These are phyloP conservation scores for Eucalyptus albens DNA, from an alignment of 345 rosid genomes.

Conservation along the genomic window DNA sequence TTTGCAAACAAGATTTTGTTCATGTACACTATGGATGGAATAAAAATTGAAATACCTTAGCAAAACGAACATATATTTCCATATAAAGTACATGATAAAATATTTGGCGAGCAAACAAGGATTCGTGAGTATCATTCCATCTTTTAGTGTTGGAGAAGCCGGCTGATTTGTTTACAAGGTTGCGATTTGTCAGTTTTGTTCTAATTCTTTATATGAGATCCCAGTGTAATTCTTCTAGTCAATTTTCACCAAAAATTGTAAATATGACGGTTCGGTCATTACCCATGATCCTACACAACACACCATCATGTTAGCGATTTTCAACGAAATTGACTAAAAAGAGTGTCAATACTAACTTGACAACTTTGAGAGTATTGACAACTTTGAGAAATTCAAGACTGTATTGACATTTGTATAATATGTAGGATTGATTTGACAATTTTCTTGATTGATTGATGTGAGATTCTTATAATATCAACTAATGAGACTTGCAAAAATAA, in stretches of 20 bases:
- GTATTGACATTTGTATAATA: too few relatives aligned
- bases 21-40: background rate
- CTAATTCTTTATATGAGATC: background rate
- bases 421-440: too few relatives aligned
- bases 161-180: background rate
- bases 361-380: too few relatives aligned
- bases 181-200: background rate
- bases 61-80: background rate
- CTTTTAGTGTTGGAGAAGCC: background rate
- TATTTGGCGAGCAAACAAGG: background rate
- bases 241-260: background rate
- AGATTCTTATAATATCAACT: background rate
- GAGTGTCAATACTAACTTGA: too few relatives aligned
- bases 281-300: background rate
- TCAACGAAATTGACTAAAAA: background rate
- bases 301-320: background rate
- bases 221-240: background rate
- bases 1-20: background rate
- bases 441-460: background rate
- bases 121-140: background rate
- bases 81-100: background rate
- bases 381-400: too few relatives aligned
- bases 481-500: background rate
- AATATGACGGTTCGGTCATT: background rate
- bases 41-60: background rate